A percentile compares a stretch with the other conserved stretches of the same genome.
Evolutionary conservation across 345 rosid genomes (phyloP).

Genomic region (Arabis alpina): DNA sequence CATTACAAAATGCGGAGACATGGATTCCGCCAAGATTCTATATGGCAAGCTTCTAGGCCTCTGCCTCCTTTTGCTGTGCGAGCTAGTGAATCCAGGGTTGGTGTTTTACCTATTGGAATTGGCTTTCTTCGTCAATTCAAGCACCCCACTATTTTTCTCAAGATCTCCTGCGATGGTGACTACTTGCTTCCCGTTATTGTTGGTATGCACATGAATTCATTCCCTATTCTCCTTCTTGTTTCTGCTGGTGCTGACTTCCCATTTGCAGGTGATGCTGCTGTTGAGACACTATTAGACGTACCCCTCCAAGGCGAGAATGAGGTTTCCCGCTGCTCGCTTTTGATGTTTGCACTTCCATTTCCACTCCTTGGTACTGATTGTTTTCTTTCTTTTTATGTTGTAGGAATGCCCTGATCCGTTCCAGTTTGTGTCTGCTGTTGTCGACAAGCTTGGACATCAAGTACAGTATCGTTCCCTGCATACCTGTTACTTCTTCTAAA

Average conservation of each 20-base stretch:
- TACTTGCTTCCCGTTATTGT: constrained; percentile 78
- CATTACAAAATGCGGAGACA: constrained; percentile 46
- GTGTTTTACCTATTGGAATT: constrained; percentile 49
- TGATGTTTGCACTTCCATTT: constrained; percentile 9
- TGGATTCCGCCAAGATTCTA: constrained; percentile 43
- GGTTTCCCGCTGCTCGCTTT: constrained; percentile 47
- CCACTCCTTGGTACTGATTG: neutral
- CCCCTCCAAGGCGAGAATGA: constrained; percentile 44
- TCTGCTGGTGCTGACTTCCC: constrained; percentile 20
- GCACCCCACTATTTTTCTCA: constrained; percentile 85
- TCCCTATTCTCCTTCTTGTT: neutral
- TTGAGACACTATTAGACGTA: constrained; percentile 63
- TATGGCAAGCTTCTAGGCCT: constrained; percentile 36
- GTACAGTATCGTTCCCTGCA: constrained; percentile 47
- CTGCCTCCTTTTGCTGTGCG: constrained; percentile 18
- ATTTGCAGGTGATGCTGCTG: constrained; percentile 70
- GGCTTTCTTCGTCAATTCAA: constrained; percentile 68
- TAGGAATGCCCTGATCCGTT: constrained; percentile 82
- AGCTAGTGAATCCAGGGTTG: constrained; percentile 42
- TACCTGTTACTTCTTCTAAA: neutral
- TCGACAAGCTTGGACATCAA: constrained; percentile 66
- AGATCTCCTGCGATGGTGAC: constrained; percentile 83
- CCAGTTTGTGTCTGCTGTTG: constrained; percentile 62
- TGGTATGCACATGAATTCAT: constrained; percentile 57
- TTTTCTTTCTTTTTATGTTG: constrained; percentile 2